These are phyloP conservation scores for Monosporozyma unispora DNA, from an alignment of 805 yeast species.

Conservation along the genomic window DNA sequence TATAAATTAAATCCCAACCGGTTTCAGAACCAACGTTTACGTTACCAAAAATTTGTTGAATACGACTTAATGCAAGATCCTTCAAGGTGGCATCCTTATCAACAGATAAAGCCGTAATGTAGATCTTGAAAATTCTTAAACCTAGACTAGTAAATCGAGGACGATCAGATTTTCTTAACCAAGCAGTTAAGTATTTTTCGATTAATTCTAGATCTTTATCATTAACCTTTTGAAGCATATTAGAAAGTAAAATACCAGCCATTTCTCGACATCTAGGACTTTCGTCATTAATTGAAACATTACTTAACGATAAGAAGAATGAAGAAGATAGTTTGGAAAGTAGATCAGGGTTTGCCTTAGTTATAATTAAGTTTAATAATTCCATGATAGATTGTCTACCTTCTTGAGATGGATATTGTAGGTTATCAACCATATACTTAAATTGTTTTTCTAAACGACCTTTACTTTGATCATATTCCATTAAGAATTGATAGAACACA, in stretches of 20 bases:
- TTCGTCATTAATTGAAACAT: constrained; percentile 70
- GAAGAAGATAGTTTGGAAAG: constrained; percentile 57
- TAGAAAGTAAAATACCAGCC: constrained; percentile 55
- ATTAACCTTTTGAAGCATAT: constrained; percentile 45
- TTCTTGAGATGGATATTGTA: constrained; percentile 72
- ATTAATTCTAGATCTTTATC: constrained; percentile 27
- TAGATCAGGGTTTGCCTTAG: constrained; percentile 53
- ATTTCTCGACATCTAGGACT: constrained; percentile 73
- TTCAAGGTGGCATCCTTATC: constrained; percentile 36
- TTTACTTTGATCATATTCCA: constrained; percentile 91
- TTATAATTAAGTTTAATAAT: constrained; percentile 58
- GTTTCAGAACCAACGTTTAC: constrained; percentile 36
- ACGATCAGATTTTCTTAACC: constrained; percentile 54
- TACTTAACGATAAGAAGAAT: constrained; percentile 74
- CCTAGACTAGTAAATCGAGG: constrained; percentile 59
- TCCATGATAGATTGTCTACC: constrained; percentile 93
- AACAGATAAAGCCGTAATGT: constrained; percentile 39
- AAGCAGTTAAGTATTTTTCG: constrained; percentile 37
- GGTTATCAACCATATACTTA: constrained; percentile 67
- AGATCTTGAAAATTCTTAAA: constrained; percentile 60
- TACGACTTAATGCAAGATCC: constrained; percentile 31
- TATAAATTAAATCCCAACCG: constrained; percentile 74
- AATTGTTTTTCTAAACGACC: constrained; percentile 78
- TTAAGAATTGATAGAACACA: constrained; percentile 72
- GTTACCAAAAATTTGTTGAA: constrained; percentile 28